Base-by-base conservation (phyloP, 345 rosid genomes). In the Eucalyptus coolabah region DNA sequence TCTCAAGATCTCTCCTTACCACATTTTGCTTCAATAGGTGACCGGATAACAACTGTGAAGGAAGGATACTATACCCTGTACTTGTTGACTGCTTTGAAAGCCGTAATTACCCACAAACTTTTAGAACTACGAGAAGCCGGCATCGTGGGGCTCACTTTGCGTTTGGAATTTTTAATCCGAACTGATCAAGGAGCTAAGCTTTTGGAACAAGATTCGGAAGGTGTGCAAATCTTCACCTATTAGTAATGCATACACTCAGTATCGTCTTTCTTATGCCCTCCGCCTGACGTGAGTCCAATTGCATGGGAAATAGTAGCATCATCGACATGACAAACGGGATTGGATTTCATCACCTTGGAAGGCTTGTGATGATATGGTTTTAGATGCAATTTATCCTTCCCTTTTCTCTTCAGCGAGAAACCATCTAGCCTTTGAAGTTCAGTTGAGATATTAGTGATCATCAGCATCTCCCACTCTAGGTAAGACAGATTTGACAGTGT, bases 31-130 rank as follows among this genome's bases (percentile, higher is more conserved):
- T 56, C 12, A 9, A 1, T 9, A 23, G 63, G 26, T 9, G 65
- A 53, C 56, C 24, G 56, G 24, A 19, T 53, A 19, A 53, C 56
- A 0, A 53, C 56, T 0, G 2, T 19, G 24, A 53, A 8, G 56
- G 24, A 53, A 53, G 56, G 56, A 53, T 53, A 19, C 0, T 3
- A 0, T 0, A 19, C 24, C 56, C 0, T 0, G 56, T 19, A 53
- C 56, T 53, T 53, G 56, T 19, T 19, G 56, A 53, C 1, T 53
- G 56, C 56, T 53, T 53, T 53, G 56, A 53, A 53, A 53, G 24
- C 56, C 56, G 56, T 53, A 8, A 53, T 53, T 53, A 53, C 56
- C 56, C 1, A 4, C 56, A 3, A 53, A 53, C 4, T 53, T 53
- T 53, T 23, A 56, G 63, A 56, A 56, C 12, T 23, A 2, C 3